Conservation (phyloP, 202 grass and related monocot genomes). For the Miscanthus sacchariflorus region DNA sequence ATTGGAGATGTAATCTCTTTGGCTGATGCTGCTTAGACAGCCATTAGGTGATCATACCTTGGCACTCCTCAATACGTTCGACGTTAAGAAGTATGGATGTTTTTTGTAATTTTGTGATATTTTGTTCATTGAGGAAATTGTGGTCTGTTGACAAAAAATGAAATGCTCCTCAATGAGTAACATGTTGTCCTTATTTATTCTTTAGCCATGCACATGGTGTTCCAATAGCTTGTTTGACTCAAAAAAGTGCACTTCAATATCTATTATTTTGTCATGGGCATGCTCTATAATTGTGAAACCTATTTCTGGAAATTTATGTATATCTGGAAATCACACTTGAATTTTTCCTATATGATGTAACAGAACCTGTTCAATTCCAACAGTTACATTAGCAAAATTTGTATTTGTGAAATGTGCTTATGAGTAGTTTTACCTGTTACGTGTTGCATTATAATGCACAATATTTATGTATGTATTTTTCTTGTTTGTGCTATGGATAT, state of each 20-base stretch:
- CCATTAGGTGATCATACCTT: neutral
- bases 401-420: conserved; percentile 18
- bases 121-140: conserved; percentile 2
- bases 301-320: too few relatives aligned
- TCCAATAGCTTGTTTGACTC: too few relatives aligned
- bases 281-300: too few relatives aligned
- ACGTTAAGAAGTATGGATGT: neutral
- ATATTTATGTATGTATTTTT: conserved; percentile 1
- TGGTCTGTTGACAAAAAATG: too few relatives aligned
- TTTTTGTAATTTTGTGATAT: neutral
- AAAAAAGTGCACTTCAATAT: too few relatives aligned
- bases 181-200: too few relatives aligned
- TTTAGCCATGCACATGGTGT: too few relatives aligned
- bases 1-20: neutral
- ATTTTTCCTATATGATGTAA: too few relatives aligned
- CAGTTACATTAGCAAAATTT: neutral
- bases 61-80: neutral
- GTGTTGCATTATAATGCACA: neutral
- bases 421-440: neutral
- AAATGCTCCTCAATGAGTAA: too few relatives aligned
- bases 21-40: neutral
- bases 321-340: too few relatives aligned
- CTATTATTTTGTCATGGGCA: too few relatives aligned
- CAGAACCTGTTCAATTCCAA: too few relatives aligned
- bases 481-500: neutral